Conservation (phyloP, 2,329 filamentous ascomycete species). For the Fusarium sp. region DNA sequence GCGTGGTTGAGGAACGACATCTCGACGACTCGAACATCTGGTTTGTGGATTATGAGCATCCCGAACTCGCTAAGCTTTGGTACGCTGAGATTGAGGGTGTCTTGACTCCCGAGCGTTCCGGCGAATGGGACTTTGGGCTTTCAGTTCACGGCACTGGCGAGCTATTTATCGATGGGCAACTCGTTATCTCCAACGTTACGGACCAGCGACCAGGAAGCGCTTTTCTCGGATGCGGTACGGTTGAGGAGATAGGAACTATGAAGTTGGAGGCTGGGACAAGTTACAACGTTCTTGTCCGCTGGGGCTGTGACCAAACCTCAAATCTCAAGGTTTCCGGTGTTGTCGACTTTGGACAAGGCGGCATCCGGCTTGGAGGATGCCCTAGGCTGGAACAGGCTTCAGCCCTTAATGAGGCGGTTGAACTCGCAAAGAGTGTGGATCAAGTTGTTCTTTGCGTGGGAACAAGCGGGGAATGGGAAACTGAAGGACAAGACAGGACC, state of each 20-base stretch:
- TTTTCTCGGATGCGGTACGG: slow-evolving; percentile 55
- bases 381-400: slow-evolving; percentile 22
- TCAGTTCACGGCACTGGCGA: slow-evolving; percentile 53
- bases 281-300: slow-evolving; percentile 31
- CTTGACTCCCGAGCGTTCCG: slow-evolving; percentile 38
- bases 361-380: slow-evolving; percentile 33
- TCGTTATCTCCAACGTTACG: slow-evolving; percentile 50
- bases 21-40: slow-evolving; percentile 45
- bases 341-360: slow-evolving; percentile 34
- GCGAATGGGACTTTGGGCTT: slow-evolving; percentile 53
- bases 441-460: slow-evolving; percentile 38
- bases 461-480: slow-evolving; percentile 37
- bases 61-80: slow-evolving; percentile 41
- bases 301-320: slow-evolving; percentile 28
- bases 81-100: slow-evolving; percentile 45
- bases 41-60: slow-evolving; percentile 49
- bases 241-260: slow-evolving; percentile 48
- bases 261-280: slow-evolving; percentile 25
- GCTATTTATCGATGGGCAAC: slow-evolving; percentile 52
- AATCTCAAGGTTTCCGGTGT: slow-evolving; percentile 23
- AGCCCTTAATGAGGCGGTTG: slow-evolving; percentile 29
- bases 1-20: slow-evolving; percentile 41
- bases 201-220: slow-evolving; percentile 51
- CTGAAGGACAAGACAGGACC: slow-evolving; percentile 32
- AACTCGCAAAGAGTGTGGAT: slow-evolving; percentile 21